These are phyloP conservation scores for Boletus huronensis DNA, from an alignment of 768 basidiomycete species.

Conservation along the genomic window DNA sequence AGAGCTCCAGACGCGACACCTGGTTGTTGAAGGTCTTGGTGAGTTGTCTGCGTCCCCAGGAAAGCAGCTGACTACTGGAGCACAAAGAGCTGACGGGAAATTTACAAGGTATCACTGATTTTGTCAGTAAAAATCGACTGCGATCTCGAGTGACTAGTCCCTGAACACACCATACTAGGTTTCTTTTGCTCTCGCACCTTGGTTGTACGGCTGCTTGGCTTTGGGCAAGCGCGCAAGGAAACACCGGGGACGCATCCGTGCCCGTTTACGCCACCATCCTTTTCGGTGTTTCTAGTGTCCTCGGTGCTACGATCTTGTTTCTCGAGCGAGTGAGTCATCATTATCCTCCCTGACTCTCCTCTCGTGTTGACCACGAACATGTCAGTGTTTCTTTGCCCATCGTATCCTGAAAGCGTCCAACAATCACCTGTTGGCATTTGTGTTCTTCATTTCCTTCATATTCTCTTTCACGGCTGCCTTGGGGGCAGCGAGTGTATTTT, in stretches of 20 bases:
- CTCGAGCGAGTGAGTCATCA: constrained; percentile 13
- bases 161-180: constrained; percentile 11
- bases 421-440: constrained; percentile 12
- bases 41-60: background rate
- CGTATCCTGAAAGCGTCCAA: constrained; percentile 16
- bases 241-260: background rate
- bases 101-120: constrained; percentile 13
- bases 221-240: constrained; percentile 13
- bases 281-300: constrained; percentile 17
- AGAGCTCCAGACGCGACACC: constrained; percentile 11
- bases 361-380: background rate
- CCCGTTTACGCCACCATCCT: constrained; percentile 13
- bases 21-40: constrained; percentile 19
- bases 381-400: constrained; percentile 21
- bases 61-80: background rate
- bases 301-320: constrained; percentile 14
- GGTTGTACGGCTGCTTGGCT: constrained; percentile 18
- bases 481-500: constrained; percentile 20
- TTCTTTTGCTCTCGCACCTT: constrained; percentile 16
- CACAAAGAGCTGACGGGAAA: background rate
- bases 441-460: constrained; percentile 13
- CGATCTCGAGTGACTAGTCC: background rate
- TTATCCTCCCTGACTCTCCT: background rate
- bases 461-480: constrained; percentile 22
- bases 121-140: constrained; percentile 12